Evolutionary conservation across 495 filamentous ascomycete genomes (phyloP), one percentile per base, ranked within the genome.

Genomic region (Parachaetomium inaequale): DNA sequence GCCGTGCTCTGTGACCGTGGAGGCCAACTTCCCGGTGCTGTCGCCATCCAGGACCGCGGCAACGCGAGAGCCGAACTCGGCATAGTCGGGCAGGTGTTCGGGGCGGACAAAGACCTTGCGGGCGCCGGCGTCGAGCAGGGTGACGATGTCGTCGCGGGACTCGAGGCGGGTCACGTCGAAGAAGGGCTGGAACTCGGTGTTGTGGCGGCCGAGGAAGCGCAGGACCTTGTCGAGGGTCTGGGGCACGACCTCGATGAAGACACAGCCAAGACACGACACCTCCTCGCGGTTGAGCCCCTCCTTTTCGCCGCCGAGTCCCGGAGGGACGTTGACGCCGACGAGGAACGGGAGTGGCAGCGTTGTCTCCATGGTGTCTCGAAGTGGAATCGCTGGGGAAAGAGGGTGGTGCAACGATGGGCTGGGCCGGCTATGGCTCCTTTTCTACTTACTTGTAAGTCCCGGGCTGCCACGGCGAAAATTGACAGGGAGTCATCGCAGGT

Each of bases 111-210:
- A 93, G 49, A 96, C 87, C 74, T 88, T 94, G 43, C 85, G 82
- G n/a, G 91, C 91, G 55, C 95, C 94, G 64, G 86, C 84, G 70
- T 98, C 88, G 55, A 98, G 83, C 31, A 98, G 81, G 55, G 89
- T 82, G 54, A 92, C 75, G 21, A 96, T 76, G 63, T 96, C 90
- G 42, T 88, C 85, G 49, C 77, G 72, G 28, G 84, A 85, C 60
- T 81, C 66, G 56, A 98, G 82, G 28, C 78, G 75, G 23, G 89
- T 88, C 58, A 85, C 92, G 65, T 97, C 88, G 64, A 95, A 85
- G 70, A 85, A 92, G 59, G 87, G 81, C 52, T 85, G 78, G 63
- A 91, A 87, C 42, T 80, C 76, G 61, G 85, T 79, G 69, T 87
- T 82, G 67, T 91, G 84, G 58, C 84, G 80, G 36, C 81, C 81